A percentile compares a stretch with the other conserved stretches of the same genome.
Evolutionary conservation across 148 eudicot species (phyloP).

Genomic region (Diospyros lotus): DNA sequence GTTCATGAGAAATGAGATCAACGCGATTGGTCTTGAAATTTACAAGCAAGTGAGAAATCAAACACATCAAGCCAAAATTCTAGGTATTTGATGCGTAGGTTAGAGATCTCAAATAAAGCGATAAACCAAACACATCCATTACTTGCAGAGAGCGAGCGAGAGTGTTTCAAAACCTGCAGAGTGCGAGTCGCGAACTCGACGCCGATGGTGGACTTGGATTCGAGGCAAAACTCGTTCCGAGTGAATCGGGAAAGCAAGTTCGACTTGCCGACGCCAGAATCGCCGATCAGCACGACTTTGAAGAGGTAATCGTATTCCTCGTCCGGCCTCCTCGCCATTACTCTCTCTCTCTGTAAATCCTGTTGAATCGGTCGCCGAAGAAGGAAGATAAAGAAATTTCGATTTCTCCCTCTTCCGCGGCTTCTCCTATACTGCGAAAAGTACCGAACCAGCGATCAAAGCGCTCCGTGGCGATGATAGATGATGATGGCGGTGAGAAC

Average conservation of each 20-base stretch:
- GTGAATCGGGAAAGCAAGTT: conserved; percentile 16
- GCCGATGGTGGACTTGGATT: conserved; percentile 21
- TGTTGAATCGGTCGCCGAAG: not conserved
- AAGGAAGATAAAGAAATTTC: not conserved
- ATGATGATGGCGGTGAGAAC: not conserved
- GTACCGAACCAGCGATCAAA: not conserved
- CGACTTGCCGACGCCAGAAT: conserved; percentile 13
- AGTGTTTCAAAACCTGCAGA: conserved; percentile 4
- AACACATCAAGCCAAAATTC: not conserved
- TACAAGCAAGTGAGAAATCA: not conserved
- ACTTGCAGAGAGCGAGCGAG: not conserved
- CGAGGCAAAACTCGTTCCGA: conserved; percentile 16
- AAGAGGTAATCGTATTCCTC: conserved; percentile 17
- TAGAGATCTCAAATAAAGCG: not conserved
- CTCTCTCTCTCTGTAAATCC: conserved; percentile 1
- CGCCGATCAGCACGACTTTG: conserved; percentile 15
- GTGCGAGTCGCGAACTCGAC: conserved; percentile 20
- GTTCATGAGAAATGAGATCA: not conserved
- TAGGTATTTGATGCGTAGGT: not conserved
- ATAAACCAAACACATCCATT: not conserved
- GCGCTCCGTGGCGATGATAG: not conserved
- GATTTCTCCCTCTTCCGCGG: not conserved
- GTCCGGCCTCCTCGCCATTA: conserved; percentile 20
- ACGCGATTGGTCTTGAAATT: not conserved
- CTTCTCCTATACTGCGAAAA: not conserved